Conservation (phyloP, 192 early-diverging fungal species). For the Coemansia sp. region DNA sequence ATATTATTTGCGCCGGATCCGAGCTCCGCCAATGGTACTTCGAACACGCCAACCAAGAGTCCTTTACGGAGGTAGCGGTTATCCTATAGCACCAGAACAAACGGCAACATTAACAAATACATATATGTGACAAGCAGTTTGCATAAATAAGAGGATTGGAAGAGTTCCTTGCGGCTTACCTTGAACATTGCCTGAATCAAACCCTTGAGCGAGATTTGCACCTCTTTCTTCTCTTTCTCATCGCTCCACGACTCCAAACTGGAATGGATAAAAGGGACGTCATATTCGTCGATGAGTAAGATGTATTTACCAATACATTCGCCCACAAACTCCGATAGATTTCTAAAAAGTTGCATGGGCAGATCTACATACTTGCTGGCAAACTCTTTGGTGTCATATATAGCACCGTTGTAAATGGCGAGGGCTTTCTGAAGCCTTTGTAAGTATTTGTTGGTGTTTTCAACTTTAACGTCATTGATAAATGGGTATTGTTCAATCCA, state of each 20-base stretch:
- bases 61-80: constrained; percentile 29
- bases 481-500: background rate
- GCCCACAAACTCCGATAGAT: constrained; percentile 13
- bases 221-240: constrained; percentile 4
- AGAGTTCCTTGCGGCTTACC: constrained; percentile 9
- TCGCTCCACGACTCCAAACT: constrained; percentile 8
- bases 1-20: constrained; percentile 43
- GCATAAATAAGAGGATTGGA: background rate
- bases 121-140: background rate
- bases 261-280: constrained; percentile 38
- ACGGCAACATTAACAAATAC: background rate
- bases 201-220: constrained; percentile 8
- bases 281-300: constrained; percentile 40
- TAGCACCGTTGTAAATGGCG: background rate
- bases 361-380: background rate
- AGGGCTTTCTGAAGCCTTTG: background rate
- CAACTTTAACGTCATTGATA: background rate
- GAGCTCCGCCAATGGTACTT: constrained; percentile 33
- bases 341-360: constrained; percentile 10
- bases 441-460: background rate
- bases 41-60: constrained; percentile 35
- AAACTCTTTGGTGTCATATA: background rate
- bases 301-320: constrained; percentile 22
- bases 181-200: constrained; percentile 37
- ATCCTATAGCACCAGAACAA: constrained; percentile 9